Conservation (phyloP, 257 asterid genomes). For the Nicotiana noctiflora region DNA sequence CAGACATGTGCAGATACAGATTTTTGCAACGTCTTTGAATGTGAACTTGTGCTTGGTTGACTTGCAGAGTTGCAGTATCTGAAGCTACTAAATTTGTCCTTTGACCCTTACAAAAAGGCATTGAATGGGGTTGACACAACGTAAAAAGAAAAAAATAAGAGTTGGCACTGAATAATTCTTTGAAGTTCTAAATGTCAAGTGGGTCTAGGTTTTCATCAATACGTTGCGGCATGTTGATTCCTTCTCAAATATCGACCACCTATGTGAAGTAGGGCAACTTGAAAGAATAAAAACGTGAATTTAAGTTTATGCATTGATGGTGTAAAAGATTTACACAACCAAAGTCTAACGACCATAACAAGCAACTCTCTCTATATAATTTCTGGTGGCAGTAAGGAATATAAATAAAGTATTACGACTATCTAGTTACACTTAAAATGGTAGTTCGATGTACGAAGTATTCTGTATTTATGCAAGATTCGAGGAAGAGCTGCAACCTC, state of each 20-base stretch:
- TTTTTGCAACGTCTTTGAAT: neutral
- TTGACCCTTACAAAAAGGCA: slow-evolving; percentile 1
- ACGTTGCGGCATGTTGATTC: neutral
- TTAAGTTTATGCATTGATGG: neutral
- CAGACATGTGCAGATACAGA: neutral
- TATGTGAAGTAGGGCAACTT: neutral
- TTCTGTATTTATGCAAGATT: too few species aligned
- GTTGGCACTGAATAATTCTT: neutral
- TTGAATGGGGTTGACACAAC: neutral
- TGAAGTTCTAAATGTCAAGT: neutral
- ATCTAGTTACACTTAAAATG: too few species aligned
- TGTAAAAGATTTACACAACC: neutral
- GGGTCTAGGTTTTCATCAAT: neutral
- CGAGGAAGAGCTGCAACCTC: too few species aligned
- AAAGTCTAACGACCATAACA: too few species aligned
- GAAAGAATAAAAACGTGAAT: neutral
- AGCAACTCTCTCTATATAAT: too few species aligned
- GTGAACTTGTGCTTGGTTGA: neutral
- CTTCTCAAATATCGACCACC: neutral
- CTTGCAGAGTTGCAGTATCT: neutral
- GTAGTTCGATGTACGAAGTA: too few species aligned
- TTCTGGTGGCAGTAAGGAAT: too few species aligned
- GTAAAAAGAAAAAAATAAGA: neutral
- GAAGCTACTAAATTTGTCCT: neutral
- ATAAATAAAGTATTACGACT: too few species aligned